Percentiles rank a stretch among this genome's conserved stretches.
These are phyloP conservation scores for Penicillium lagena DNA, from an alignment of 495 filamentous ascomycete genomes.

Conservation along the genomic window DNA sequence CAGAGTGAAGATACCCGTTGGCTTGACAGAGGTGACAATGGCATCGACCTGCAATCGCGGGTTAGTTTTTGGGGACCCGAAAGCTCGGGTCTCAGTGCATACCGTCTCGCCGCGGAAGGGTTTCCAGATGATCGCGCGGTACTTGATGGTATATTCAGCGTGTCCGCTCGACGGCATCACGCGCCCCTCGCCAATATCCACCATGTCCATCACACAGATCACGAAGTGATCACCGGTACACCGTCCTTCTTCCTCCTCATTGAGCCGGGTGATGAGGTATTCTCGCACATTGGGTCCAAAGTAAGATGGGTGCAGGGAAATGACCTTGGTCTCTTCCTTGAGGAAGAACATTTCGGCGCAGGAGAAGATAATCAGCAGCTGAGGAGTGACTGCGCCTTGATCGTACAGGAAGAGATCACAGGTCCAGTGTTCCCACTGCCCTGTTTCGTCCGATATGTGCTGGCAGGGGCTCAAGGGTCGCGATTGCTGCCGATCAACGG, in stretches of 20 bases:
- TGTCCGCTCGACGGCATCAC: slow-evolving; percentile 84
- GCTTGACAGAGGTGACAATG: slow-evolving; percentile 81
- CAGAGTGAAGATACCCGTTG: slow-evolving; percentile 86
- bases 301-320: slow-evolving; percentile 92
- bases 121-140: slow-evolving; percentile 93
- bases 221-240: slow-evolving; percentile 92
- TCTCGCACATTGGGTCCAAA: slow-evolving; percentile 88
- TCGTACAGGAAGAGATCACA: no score
- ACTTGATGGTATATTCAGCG: slow-evolving; percentile 91
- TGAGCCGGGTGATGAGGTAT: slow-evolving; percentile 75
- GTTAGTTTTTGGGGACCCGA: slow-evolving; percentile 5
- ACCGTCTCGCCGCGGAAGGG: slow-evolving; percentile 97
- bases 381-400: no score
- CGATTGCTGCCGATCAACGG: not conserved
- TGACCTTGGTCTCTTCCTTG: slow-evolving; percentile 85
- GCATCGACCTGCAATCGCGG: slow-evolving; percentile 68
- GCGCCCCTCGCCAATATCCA: slow-evolving; percentile 83
- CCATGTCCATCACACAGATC: slow-evolving; percentile 91
- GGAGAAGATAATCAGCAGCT: no score
- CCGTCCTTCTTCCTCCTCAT: slow-evolving; percentile 88
- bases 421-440: no score
- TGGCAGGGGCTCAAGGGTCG: not conserved
- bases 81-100: slow-evolving; percentile 25
- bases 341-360: slow-evolving; percentile 81
- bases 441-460: no score